Evolutionary conservation across 2,329 filamentous ascomycete genomes (phyloP).

Genomic region (Claviceps sp.): DNA sequence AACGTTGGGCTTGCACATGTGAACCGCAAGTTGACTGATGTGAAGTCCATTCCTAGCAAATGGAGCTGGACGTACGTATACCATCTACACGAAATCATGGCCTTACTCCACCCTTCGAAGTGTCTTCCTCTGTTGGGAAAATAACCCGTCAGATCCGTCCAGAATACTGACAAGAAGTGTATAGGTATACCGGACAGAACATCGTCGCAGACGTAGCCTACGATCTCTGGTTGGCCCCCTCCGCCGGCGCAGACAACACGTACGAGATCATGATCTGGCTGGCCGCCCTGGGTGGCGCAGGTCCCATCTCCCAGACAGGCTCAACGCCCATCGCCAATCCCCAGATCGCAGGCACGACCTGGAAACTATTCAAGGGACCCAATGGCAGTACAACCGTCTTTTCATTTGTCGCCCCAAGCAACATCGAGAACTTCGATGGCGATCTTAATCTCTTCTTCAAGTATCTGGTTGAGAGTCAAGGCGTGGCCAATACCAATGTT

Average conservation of each 20-base stretch:
- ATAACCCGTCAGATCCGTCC: too few species aligned
- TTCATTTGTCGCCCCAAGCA: slow-evolving; percentile 31
- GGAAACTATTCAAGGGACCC: slow-evolving; percentile 46
- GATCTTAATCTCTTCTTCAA: slow-evolving; percentile 44
- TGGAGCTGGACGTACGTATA: neutral
- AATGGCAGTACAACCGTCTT: slow-evolving; percentile 44
- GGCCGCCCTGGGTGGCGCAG: slow-evolving; percentile 41
- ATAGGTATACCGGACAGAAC: slow-evolving; percentile 21
- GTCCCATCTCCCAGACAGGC: slow-evolving; percentile 32
- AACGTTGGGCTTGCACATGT: neutral
- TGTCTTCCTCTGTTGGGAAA: too few species aligned
- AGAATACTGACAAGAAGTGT: too few species aligned
- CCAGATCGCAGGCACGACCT: slow-evolving; percentile 23
- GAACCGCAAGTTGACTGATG: neutral
- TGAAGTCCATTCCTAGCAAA: neutral
- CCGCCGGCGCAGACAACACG: slow-evolving; percentile 27
- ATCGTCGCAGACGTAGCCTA: slow-evolving; percentile 44
- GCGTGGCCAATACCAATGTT: slow-evolving; percentile 11
- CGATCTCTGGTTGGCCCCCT: slow-evolving; percentile 43
- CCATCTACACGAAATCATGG: neutral
- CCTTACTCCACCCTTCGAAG: too few species aligned
- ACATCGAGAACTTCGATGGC: slow-evolving; percentile 38
- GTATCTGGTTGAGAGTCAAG: slow-evolving; percentile 37
- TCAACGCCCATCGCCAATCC: neutral
- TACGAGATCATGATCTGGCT: slow-evolving; percentile 58